Conservation (phyloP, 148 eudicot species). For the Chenopodium berlandieri region DNA sequence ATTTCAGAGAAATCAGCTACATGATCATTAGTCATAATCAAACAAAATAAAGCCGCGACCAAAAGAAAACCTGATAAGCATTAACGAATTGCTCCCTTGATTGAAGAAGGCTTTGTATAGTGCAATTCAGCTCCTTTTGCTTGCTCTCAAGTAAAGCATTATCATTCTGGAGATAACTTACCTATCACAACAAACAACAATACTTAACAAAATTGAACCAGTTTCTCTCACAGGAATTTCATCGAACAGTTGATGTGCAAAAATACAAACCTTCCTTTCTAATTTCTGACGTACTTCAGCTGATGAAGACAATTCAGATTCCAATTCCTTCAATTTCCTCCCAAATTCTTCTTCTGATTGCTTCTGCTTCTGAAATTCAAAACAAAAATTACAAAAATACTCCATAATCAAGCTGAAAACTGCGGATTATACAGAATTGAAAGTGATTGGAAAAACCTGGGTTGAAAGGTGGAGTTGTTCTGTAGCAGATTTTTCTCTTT, state of each 20-base stretch:
- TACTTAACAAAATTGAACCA: neutral
- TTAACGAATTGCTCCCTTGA: conserved; percentile 51
- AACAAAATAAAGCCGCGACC: neutral
- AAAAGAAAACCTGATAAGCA: conserved; percentile 47
- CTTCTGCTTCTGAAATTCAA: conserved; percentile 38
- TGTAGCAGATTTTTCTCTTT: conserved; percentile 38
- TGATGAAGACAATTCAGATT: conserved; percentile 38
- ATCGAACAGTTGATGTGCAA: conserved; percentile 21
- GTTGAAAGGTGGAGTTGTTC: conserved; percentile 35
- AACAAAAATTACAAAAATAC: neutral
- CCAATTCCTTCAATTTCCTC: conserved; percentile 41
- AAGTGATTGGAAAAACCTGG: conserved; percentile 34
- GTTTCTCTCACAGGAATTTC: conserved; percentile 23
- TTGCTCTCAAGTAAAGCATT: conserved; percentile 55
- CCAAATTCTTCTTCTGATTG: conserved; percentile 42
- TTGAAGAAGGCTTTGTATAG: conserved; percentile 45
- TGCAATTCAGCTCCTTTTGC: conserved; percentile 55
- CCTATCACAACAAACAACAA: conserved; percentile 31
- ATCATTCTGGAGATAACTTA: conserved; percentile 49
- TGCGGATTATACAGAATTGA: neutral
- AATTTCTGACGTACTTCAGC: conserved; percentile 39
- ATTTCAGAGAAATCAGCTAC: no score
- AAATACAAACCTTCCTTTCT: conserved; percentile 41
- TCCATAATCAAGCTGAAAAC: neutral
- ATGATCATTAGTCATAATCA: no score